phyloP scores from a whole-genome alignment of 176 grass and related monocot genomes.

The Microstegium vimineum region DNA sequence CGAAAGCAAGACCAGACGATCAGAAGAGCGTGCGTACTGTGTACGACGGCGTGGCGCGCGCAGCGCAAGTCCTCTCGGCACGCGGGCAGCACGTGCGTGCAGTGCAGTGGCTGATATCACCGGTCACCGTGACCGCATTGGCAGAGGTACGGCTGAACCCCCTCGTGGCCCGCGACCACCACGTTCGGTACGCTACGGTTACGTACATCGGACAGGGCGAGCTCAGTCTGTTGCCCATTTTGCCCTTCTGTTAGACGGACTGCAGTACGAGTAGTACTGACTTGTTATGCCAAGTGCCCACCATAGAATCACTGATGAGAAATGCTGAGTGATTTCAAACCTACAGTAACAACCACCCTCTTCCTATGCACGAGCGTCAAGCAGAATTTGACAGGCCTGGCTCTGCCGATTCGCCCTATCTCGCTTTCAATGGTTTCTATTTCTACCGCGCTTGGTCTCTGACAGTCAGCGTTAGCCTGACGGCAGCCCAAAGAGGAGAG shows the following conservation, averaged over 20 bases:
- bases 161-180: conserved; percentile 30
- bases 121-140: background rate
- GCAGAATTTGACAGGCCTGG: background rate
- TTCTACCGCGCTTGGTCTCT: background rate
- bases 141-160: background rate
- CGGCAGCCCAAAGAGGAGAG: too few species aligned
- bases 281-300: too few species aligned
- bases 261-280: too few species aligned
- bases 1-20: background rate
- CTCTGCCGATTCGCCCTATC: background rate
- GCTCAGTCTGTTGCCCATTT: too few species aligned
- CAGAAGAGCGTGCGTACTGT: background rate
- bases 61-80: background rate
- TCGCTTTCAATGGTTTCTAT: background rate
- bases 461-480: background rate
- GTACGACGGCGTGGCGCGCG: background rate
- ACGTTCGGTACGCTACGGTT: conserved; percentile 22
- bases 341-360: background rate
- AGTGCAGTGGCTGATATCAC: conserved; percentile 11
- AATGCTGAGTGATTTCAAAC: background rate
- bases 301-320: background rate
- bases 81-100: conserved; percentile 39
- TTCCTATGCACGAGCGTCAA: background rate
- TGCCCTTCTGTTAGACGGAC: background rate
- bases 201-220: too few species aligned